Evolutionary conservation across 257 asterid species (phyloP).

Genomic region (Jacaranda copaia): DNA sequence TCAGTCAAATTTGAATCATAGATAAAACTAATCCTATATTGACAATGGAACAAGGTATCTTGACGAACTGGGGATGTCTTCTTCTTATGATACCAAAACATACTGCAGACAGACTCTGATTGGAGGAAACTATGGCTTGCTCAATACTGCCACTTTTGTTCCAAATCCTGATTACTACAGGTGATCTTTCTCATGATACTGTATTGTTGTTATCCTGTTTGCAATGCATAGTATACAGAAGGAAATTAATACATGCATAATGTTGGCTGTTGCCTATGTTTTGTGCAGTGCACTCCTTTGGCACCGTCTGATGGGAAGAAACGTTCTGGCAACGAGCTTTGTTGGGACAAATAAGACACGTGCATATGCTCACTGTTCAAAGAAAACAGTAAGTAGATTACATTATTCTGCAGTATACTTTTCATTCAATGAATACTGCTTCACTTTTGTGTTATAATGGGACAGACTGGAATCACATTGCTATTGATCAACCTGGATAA

Average conservation of each 20-base stretch:
- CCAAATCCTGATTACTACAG: constrained; percentile 98
- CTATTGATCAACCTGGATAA: constrained; percentile 80
- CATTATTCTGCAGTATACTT: not conserved
- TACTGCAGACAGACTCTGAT: constrained; percentile 89
- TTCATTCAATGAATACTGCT: not conserved
- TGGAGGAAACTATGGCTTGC: constrained; percentile 94
- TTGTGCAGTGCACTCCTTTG: constrained; percentile 84
- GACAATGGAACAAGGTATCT: constrained; percentile 60
- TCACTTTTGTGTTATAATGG: constrained; percentile 6
- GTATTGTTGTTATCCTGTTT: not conserved
- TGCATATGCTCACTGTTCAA: constrained; percentile 83
- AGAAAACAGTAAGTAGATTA: constrained; percentile 59
- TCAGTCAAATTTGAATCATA: constrained; percentile 1
- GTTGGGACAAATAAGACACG: constrained; percentile 66
- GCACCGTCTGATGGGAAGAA: constrained; percentile 90
- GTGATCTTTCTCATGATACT: constrained; percentile 30
- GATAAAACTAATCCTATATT: constrained; percentile 5
- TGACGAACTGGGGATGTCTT: constrained; percentile 93
- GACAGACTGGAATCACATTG: constrained; percentile 72
- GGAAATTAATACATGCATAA: not conserved
- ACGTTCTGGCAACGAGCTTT: constrained; percentile 64
- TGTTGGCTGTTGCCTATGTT: not conserved
- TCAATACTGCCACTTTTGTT: constrained; percentile 59
- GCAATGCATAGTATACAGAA: not conserved
- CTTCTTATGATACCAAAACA: constrained; percentile 70